Conservation (phyloP, 495 filamentous ascomycete species). For the Hypoxylon intermedium region DNA sequence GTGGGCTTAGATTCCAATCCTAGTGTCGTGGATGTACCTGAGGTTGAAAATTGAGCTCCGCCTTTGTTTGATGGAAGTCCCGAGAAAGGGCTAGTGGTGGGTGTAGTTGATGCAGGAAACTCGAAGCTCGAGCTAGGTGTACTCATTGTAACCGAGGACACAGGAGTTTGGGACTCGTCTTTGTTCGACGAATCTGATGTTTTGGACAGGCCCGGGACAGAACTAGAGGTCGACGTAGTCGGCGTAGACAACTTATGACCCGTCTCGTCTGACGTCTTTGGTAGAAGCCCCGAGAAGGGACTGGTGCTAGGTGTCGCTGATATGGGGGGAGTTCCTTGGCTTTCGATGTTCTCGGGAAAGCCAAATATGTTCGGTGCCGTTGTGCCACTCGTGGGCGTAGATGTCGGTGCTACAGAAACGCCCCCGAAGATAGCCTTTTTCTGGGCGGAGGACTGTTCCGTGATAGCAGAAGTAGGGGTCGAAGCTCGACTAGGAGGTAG, state of each 20-base stretch:
- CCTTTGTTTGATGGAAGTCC: slow-evolving; percentile 10
- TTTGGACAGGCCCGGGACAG: background rate
- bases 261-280: background rate
- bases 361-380: too few species aligned
- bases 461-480: background rate
- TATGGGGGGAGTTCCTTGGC: slow-evolving; percentile 1
- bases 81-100: slow-evolving; percentile 1
- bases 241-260: background rate
- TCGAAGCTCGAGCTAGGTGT: background rate
- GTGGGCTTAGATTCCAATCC: background rate
- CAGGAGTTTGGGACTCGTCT: background rate
- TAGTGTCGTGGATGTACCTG: background rate
- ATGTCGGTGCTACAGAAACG: background rate
- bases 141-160: background rate
- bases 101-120: background rate
- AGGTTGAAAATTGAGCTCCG: background rate
- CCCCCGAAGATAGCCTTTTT: background rate
- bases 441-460: background rate
- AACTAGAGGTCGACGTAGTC: background rate
- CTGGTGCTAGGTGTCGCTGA: background rate
- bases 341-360: slow-evolving; percentile 1
- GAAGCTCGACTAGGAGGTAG: background rate
- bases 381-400: too few species aligned
- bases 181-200: slow-evolving; percentile 4
- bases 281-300: background rate